phyloP scores from a whole-genome alignment of 108 stramenopile species.

The Pseudonitzschia multistriata region DNA sequence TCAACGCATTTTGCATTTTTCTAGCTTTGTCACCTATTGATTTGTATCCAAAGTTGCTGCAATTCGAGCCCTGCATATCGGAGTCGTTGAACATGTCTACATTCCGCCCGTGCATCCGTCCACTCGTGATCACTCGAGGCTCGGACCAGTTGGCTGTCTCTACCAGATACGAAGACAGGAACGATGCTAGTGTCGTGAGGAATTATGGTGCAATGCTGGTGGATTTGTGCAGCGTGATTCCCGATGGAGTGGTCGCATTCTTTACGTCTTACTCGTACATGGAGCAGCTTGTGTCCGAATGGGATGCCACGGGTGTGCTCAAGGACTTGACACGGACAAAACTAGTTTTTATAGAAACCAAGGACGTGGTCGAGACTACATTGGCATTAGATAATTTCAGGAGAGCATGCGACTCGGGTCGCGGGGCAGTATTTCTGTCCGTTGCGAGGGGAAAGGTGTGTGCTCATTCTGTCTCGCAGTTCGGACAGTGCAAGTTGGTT shows the following conservation, averaged over 20 bases:
- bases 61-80: constrained; percentile 94
- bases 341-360: constrained; percentile 98
- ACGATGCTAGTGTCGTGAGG: constrained; percentile 89
- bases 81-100: constrained; percentile 97
- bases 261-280: constrained; percentile 99
- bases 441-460: constrained; percentile 96
- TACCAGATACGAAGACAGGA: constrained; percentile 86
- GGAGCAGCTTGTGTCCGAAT: constrained; percentile 92
- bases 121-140: constrained; percentile 94
- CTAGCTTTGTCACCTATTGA: constrained; percentile 94
- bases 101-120: constrained; percentile 96
- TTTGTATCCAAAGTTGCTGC: constrained; percentile 96
- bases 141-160: constrained; percentile 89
- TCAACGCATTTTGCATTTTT: background rate
- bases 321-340: constrained; percentile 90
- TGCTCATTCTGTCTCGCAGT: background rate
- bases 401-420: constrained; percentile 96
- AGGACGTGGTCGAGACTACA: constrained; percentile 99
- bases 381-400: constrained; percentile 96
- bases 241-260: constrained; percentile 97
- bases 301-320: constrained; percentile 93
- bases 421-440: constrained; percentile 97
- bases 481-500: background rate
- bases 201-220: constrained; percentile 84
- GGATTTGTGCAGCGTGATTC: constrained; percentile 86